phyloP scores from a whole-genome alignment of 768 basidiomycete species.

The Botryobasidium botryosum region DNA sequence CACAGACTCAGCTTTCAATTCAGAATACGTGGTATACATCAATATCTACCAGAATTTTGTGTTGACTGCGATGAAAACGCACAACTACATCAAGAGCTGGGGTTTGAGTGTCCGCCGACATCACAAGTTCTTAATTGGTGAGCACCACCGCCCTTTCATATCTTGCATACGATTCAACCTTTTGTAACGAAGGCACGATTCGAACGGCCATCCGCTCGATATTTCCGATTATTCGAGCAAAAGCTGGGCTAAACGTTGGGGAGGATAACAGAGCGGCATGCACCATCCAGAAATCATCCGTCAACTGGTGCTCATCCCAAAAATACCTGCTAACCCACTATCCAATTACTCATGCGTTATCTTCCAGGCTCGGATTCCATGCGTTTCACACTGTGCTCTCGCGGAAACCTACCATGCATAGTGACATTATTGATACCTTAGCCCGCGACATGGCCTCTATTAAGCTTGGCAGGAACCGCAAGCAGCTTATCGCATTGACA shows the following conservation, averaged over 20 bases:
- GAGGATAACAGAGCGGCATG: too few species aligned
- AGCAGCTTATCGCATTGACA: too few species aligned
- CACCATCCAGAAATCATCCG: too few species aligned
- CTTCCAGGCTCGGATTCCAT: conserved; percentile 69
- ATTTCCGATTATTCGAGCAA: too few species aligned
- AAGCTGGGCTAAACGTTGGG: too few species aligned
- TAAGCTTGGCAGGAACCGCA: too few species aligned
- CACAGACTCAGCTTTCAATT: conserved; percentile 56
- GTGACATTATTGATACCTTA: conserved; percentile 2
- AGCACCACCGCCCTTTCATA: too few species aligned
- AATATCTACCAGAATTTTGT: conserved; percentile 84
- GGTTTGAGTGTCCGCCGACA: conserved; percentile 8
- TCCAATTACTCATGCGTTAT: neutral
- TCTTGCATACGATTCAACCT: too few species aligned
- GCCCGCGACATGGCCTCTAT: neutral
- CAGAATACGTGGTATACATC: conserved; percentile 38
- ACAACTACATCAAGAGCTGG: conserved; percentile 46
- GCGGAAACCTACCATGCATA: conserved; percentile 27
- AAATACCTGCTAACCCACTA: neutral
- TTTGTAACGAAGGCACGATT: too few species aligned
- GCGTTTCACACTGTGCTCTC: conserved; percentile 58
- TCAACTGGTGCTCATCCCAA: too few species aligned
- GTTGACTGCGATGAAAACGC: conserved; percentile 72
- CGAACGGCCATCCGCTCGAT: too few species aligned
- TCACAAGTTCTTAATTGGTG: conserved; percentile 39